Base-by-base conservation (phyloP, 768 basidiomycete genomes). In the Boletus sp. region DNA sequence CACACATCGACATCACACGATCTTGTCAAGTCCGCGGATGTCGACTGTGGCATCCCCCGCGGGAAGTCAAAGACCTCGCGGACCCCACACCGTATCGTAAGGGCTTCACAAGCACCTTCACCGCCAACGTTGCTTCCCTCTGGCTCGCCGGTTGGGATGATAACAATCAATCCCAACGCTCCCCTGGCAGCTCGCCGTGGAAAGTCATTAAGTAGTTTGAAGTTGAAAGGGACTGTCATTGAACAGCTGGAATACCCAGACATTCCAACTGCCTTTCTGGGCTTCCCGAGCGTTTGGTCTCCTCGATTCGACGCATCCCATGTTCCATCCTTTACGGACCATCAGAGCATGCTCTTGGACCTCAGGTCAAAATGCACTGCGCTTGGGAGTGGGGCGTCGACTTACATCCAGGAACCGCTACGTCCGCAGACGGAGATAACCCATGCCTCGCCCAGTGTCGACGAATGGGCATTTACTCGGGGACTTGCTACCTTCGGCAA, bases 241-340 rank as follows among this genome's bases (percentile, higher is more conserved):
- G 56, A 65, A 47, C 56, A 57, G 15, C 15, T 62, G 58, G 58
- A 68, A 7, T 79, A 79, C 54, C 77, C 78, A 20, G 73, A 72
- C 50, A 75, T 79, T 14, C 78, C 77, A 7, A 76, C 73, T 15
- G 74, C 78, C 7, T 79, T 79, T 65, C 67, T 72, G 14, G 75
- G 77, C 14, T 75, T 76, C 4, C 67, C 74, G 0, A 61, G 68
- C 7, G 52, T 64, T 20, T 70, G 71, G 59, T 70, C 67, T 6
- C 75, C 77, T 2, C 58, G 56, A 32, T 70, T 71, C 37, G 66
- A 70, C 20, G 40, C 57, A 14, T 42, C 53, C 9, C 39, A 47
- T 32, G 32, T n/a, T 14, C 57, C 61, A 12, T 54, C 55, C 20
- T 63, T 67, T 50, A 69, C 73, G 55, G 69, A 71, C 2, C 67